Conservation (phyloP, 495 filamentous ascomycete genomes). For the Penicillium steckii region DNA sequence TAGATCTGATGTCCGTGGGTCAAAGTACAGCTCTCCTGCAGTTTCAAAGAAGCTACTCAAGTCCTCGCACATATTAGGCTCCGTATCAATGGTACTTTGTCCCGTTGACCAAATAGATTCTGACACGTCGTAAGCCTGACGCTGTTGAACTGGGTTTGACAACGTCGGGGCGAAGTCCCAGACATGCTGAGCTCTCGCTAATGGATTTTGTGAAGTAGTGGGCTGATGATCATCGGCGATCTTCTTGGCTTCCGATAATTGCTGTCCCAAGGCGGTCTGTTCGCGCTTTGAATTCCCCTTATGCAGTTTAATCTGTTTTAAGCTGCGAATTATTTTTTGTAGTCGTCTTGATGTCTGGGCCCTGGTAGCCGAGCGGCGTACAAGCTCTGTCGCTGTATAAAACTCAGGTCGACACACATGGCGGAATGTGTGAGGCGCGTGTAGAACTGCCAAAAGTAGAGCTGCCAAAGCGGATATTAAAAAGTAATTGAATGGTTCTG, state of each 20-base stretch:
- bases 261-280: background rate
- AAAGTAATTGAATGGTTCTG: constrained; percentile 84
- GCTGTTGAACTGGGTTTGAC: background rate
- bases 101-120: constrained; percentile 25
- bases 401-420: constrained; percentile 70
- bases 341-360: constrained; percentile 37
- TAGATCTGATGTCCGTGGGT: constrained; percentile 17
- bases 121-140: constrained; percentile 9
- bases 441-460: constrained; percentile 73
- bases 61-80: constrained; percentile 35
- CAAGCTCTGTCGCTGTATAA: constrained; percentile 75
- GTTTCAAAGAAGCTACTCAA: constrained; percentile 47
- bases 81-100: constrained; percentile 7
- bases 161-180: constrained; percentile 8
- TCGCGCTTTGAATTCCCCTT: background rate
- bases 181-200: background rate
- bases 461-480: constrained; percentile 75
- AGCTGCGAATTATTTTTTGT: constrained; percentile 38
- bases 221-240: background rate
- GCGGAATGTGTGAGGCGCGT: constrained; percentile 73
- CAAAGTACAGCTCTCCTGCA: constrained; percentile 40
- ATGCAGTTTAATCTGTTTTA: constrained; percentile 37
- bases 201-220: background rate
- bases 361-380: constrained; percentile 57
- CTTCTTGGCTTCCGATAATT: background rate